A percentile compares a stretch with the other conserved stretches of the same genome.
Evolutionary conservation across 2,329 filamentous ascomycete genomes (phyloP).

Genomic region (Arthrinium phaeospermum): DNA sequence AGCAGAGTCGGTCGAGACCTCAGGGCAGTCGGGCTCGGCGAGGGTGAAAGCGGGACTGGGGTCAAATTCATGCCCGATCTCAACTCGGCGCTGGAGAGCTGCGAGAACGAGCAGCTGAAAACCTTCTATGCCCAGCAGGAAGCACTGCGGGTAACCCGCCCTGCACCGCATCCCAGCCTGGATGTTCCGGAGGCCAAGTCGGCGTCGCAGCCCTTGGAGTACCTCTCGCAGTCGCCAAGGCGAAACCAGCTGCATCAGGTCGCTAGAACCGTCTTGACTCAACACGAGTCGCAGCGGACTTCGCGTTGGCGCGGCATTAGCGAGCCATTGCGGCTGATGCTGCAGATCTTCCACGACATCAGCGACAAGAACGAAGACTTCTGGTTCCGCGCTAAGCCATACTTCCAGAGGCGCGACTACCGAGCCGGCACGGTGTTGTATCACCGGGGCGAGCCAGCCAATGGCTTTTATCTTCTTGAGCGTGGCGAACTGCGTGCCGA

Average conservation of each 20-base stretch:
- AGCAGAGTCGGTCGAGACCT: constrained; percentile 79
- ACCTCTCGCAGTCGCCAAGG: constrained; percentile 78
- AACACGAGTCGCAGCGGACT: constrained; percentile 63
- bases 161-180: constrained; percentile 49
- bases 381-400: constrained; percentile 82
- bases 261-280: constrained; percentile 75
- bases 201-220: constrained; percentile 38
- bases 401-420: constrained; percentile 75
- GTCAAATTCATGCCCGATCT: constrained; percentile 86
- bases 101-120: constrained; percentile 91
- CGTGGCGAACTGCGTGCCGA: constrained; percentile 87
- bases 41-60: constrained; percentile 72
- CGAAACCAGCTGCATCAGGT: constrained; percentile 78
- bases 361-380: constrained; percentile 91
- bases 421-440: constrained; percentile 76
- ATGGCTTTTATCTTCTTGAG: constrained; percentile 90
- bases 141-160: constrained; percentile 55
- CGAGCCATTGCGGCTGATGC: constrained; percentile 87
- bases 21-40: constrained; percentile 81
- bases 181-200: constrained; percentile 52
- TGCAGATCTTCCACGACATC: constrained; percentile 93
- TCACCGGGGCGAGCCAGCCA: constrained; percentile 74
- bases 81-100: constrained; percentile 91
- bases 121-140: constrained; percentile 77
- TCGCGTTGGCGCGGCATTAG: constrained; percentile 84